Conservation (phyloP, 1,139 yeast species). For the Magnusiomyces tetraspermus region DNA sequence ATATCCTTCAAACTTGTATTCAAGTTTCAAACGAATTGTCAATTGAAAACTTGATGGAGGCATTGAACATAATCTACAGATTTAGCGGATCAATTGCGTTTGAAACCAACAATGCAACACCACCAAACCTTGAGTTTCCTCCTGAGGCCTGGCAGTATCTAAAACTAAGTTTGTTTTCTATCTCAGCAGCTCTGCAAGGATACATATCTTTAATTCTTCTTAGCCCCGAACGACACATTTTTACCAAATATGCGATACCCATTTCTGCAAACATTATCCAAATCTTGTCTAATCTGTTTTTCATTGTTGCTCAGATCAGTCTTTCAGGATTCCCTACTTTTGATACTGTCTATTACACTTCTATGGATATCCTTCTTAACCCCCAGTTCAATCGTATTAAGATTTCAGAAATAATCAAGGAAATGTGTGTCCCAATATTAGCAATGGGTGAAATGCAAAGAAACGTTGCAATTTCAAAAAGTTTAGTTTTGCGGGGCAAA, state of each 20-base stretch:
- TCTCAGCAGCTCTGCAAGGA: constrained; percentile 50
- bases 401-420: background rate
- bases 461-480: constrained; percentile 9
- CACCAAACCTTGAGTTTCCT: constrained; percentile 10
- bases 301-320: constrained; percentile 51
- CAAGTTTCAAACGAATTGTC: constrained; percentile 11
- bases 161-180: constrained; percentile 42
- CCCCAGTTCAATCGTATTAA: constrained; percentile 19
- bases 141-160: constrained; percentile 26
- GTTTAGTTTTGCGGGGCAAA: constrained; percentile 40
- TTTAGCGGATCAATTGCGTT: constrained; percentile 11
- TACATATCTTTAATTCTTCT: constrained; percentile 36
- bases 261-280: constrained; percentile 37
- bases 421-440: constrained; percentile 7
- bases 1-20: constrained; percentile 16
- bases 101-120: constrained; percentile 8
- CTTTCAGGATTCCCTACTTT: constrained; percentile 63
- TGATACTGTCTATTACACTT: constrained; percentile 51
- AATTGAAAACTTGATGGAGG: constrained; percentile 10
- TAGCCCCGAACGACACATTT: constrained; percentile 14
- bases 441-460: background rate
- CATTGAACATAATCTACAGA: constrained; percentile 5
- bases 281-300: constrained; percentile 45
- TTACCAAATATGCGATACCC: constrained; percentile 17
- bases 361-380: constrained; percentile 41